These are phyloP conservation scores for Blepharisma japonicum DNA, from an alignment of 73 alveolate genomes.

Conservation along the genomic window DNA sequence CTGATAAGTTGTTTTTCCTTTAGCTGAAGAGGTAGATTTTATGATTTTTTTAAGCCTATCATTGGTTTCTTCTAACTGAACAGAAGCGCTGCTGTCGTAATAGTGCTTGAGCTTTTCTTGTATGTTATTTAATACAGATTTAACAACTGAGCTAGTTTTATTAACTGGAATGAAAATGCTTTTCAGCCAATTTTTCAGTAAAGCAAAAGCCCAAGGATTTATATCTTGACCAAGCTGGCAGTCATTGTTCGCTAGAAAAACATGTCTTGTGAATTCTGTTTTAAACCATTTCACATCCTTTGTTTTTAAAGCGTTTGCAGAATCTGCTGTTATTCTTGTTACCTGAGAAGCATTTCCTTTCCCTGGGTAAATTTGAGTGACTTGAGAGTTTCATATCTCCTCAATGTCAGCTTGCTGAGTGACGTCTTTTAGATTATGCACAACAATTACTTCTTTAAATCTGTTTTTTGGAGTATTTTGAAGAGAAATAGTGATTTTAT, in stretches of 20 bases:
- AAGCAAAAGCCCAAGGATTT: slow-evolving; percentile 41
- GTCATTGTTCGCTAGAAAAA: slow-evolving; percentile 43
- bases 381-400: slow-evolving; percentile 46
- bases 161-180: slow-evolving; percentile 44
- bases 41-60: slow-evolving; percentile 28
- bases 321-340: slow-evolving; percentile 28
- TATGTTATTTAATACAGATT: slow-evolving; percentile 37
- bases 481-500: slow-evolving; percentile 38
- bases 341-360: too few species aligned
- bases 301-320: slow-evolving; percentile 34
- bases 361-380: slow-evolving; percentile 29
- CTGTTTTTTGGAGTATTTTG: slow-evolving; percentile 40
- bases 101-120: slow-evolving; percentile 36
- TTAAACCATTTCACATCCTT: slow-evolving; percentile 49
- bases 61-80: slow-evolving; percentile 30
- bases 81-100: slow-evolving; percentile 28
- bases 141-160: slow-evolving; percentile 28
- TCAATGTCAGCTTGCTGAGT: slow-evolving; percentile 38
- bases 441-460: slow-evolving; percentile 48
- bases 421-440: slow-evolving; percentile 52
- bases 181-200: slow-evolving; percentile 46
- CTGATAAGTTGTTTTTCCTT: slow-evolving; percentile 34
- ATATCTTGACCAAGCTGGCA: slow-evolving; percentile 39
- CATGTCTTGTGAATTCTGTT: slow-evolving; percentile 55
- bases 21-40: slow-evolving; percentile 10